Evolutionary conservation across 1,284 basidiomycete species (phyloP).

Genomic region (Rhodotorula sp.): DNA sequence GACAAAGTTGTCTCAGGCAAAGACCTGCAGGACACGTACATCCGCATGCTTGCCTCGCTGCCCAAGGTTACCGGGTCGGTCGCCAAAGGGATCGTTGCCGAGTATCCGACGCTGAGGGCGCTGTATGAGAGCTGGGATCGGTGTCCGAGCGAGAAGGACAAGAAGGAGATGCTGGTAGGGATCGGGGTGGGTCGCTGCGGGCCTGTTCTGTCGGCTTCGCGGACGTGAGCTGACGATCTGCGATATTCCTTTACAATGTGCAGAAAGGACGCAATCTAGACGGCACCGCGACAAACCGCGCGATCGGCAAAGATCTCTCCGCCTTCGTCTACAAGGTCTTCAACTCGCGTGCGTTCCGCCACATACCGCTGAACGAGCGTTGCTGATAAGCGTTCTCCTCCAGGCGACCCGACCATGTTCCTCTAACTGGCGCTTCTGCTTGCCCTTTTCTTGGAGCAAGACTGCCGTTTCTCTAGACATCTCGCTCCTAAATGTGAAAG

Average conservation of each 20-base stretch:
- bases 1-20: conserved; percentile 34
- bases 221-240: too few relatives aligned
- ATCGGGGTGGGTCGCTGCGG: conserved; percentile 33
- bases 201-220: not conserved
- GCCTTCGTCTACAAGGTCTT: conserved; percentile 38
- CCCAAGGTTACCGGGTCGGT: conserved; percentile 34
- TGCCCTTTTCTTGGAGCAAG: not conserved
- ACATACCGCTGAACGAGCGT: not conserved
- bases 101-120: conserved; percentile 37
- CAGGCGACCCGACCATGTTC: conserved; percentile 30
- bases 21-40: conserved; percentile 36
- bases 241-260: too few relatives aligned
- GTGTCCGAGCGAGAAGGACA: conserved; percentile 18
- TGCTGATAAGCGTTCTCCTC: not conserved
- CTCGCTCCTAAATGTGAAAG: not conserved
- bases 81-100: conserved; percentile 36
- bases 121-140: conserved; percentile 30
- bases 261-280: conserved; percentile 36
- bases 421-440: not conserved
- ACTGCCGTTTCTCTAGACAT: not conserved
- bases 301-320: conserved; percentile 33
- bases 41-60: conserved; percentile 40
- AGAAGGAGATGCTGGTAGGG: conserved; percentile 33
- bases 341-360: conserved; percentile 24
- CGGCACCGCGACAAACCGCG: conserved; percentile 39